Evolutionary conservation across 1,139 yeast species (phyloP).

Genomic region (Diutina scorzettiae): DNA sequence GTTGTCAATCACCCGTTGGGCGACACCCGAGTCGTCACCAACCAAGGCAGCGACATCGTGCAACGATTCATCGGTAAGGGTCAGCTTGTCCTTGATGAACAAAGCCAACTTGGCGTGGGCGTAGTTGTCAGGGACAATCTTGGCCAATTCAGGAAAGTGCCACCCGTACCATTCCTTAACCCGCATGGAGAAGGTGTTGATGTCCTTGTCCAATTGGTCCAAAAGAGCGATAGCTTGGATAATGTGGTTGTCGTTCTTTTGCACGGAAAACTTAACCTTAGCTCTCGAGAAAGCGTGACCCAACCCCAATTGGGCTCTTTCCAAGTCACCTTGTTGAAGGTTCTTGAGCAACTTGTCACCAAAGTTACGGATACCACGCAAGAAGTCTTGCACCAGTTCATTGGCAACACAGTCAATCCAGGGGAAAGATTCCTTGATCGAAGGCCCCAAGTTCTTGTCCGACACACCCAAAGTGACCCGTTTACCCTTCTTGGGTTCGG

Average conservation of each 20-base stretch:
- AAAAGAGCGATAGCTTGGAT: conserved; percentile 96
- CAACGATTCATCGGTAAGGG: conserved; percentile 69
- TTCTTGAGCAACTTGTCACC: conserved; percentile 85
- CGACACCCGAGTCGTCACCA: conserved; percentile 87
- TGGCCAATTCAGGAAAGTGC: conserved; percentile 99
- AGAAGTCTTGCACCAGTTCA: conserved; percentile 87
- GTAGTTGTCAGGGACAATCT: conserved; percentile 87
- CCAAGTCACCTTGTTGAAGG: conserved; percentile 88
- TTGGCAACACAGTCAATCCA: conserved; percentile 81
- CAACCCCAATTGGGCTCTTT: conserved; percentile 96
- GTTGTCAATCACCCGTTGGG: conserved; percentile 77
- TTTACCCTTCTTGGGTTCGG: conserved; percentile 67
- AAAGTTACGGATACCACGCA: conserved; percentile 90
- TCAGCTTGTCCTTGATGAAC: conserved; percentile 76
- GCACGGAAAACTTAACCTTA: conserved; percentile 96
- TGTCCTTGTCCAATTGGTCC: conserved; percentile 94
- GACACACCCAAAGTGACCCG: conserved; percentile 72
- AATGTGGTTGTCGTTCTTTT: conserved; percentile 96
- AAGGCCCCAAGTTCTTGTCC: conserved; percentile 93
- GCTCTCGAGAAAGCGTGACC: conserved; percentile 99
- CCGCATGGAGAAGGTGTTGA: conserved; percentile 97
- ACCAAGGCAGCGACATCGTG: conserved; percentile 85
- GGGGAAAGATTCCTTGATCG: conserved; percentile 84
- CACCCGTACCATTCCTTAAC: conserved; percentile 99
- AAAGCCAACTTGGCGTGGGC: conserved; percentile 75